phyloP scores from a whole-genome alignment of 2,329 filamentous ascomycete genomes.

The Apiospora hydei region DNA sequence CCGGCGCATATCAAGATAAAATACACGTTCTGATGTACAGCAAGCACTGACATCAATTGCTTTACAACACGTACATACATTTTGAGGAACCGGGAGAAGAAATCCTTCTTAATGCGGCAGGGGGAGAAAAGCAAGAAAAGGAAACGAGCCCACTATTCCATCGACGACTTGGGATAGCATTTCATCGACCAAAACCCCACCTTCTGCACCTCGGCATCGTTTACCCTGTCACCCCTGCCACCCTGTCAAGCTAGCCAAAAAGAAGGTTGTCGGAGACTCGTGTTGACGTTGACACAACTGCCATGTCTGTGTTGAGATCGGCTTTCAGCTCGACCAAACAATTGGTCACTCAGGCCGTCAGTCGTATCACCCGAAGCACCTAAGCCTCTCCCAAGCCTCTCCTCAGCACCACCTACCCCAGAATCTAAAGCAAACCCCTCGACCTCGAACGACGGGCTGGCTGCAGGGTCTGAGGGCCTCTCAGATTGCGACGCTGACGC shows the following conservation, averaged over 20 bases:
- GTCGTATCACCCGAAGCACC: slow-evolving; percentile 4
- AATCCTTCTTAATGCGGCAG: no score
- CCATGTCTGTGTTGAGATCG: background rate
- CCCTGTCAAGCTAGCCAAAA: background rate
- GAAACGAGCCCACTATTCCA: slow-evolving; percentile 26
- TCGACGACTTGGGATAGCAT: slow-evolving; percentile 16
- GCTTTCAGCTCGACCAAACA: background rate
- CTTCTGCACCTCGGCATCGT: slow-evolving; percentile 24
- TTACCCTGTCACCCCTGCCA: background rate
- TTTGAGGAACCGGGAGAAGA: background rate
- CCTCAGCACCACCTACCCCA: background rate
- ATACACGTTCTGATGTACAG: no score
- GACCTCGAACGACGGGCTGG: background rate
- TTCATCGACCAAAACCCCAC: slow-evolving; percentile 20
- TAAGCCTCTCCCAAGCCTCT: background rate
- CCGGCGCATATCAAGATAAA: no score
- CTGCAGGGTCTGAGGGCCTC: background rate
- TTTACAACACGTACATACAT: no score
- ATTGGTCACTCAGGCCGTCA: background rate
- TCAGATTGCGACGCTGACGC: background rate
- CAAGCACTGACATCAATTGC: background rate
- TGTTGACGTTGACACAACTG: background rate
- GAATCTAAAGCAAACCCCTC: background rate
- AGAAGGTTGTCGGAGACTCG: background rate
- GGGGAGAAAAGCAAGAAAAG: background rate